Percentiles rank a stretch among this genome's conserved stretches.
Conservation (phyloP, 2,329 filamentous ascomycete genomes). For the Neurospora crassa region DNA sequence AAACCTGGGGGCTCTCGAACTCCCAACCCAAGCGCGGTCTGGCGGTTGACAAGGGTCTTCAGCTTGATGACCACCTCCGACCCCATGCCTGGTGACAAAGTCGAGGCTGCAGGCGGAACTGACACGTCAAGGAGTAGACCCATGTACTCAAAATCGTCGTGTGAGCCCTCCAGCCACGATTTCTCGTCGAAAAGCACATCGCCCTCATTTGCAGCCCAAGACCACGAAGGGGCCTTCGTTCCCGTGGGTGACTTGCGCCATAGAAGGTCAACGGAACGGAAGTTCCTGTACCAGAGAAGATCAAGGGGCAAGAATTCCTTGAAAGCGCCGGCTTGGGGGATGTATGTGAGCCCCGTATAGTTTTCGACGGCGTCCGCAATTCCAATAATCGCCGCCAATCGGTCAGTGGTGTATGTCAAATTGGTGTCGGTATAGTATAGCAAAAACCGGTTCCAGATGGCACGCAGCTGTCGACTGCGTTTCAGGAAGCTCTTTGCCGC, state of each 20-base stretch:
- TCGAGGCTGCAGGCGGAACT: not conserved
- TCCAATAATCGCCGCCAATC: not conserved
- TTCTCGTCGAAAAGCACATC: not conserved
- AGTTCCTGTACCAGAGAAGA: not conserved
- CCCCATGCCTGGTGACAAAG: not conserved
- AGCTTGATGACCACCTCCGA: not conserved
- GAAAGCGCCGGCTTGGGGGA: not conserved
- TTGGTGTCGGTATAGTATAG: not conserved
- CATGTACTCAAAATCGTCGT: not conserved
- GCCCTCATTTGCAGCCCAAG: not conserved
- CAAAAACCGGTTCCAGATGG: not conserved
- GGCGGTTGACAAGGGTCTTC: not conserved
- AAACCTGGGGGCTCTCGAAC: not conserved
- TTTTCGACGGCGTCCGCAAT: not conserved
- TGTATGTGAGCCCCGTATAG: not conserved
- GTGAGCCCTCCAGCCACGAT: not conserved
- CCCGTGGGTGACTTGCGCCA: not conserved
- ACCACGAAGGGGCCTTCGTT: not conserved
- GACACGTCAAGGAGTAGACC: not conserved
- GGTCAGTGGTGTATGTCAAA: not conserved
- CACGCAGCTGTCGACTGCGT: not conserved
- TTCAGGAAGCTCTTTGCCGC: not conserved
- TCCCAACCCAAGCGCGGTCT: not conserved
- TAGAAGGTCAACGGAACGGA: not conserved
- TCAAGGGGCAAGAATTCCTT: not conserved